Base-by-base conservation (phyloP, 345 rosid genomes). In the Bruguiera gymnorhiza region DNA sequence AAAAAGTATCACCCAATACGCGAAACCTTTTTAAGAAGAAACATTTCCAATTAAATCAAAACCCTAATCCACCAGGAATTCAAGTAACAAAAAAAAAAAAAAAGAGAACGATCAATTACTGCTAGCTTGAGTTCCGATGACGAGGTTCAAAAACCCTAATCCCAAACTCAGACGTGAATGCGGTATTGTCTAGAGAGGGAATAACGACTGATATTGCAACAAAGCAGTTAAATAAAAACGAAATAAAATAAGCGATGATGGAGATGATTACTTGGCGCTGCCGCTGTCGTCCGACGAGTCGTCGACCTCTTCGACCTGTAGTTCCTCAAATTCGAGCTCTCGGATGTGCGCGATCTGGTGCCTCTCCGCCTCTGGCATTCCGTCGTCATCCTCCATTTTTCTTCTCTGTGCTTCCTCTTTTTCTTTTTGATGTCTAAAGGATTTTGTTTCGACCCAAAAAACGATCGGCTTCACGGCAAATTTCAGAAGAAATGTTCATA, bases 301-400 rank as follows among this genome's bases (percentile, higher is more conserved):
- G 1, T 90, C 98, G 74, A 89, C 92, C 75, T 91, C 98, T 73
- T 91, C 98, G 27, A 91, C 86, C 75, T 91, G 96, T 70, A 91
- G 75, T 34, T 89, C 97, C 79, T 91, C 95, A 74, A 82, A 79
- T 39, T 94, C 96, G 66, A 94, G 97, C 85, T 85, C 83, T 3
- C 94, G 84, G 79, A 91, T 91, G 71, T 94, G 96, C 83, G 87
- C 86, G 67, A 94, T 94, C 78, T 85, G 96, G 19, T 72, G 90
- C 86, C 91, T 84, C 85, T 94, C 98, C 61, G 82, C 75, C 83
- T 77, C 96, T n/a, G 75, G 56, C 58, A 88, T 69, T 46, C 79
- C 75, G 9, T 80, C 87, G 27, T 80, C 83, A 20, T 80, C 87
- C 90, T 43, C 50, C 50, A 43, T 43, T 15, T 43, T 11, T 39